phyloP scores from a whole-genome alignment of 2,329 filamentous ascomycete species.

The Colletotrichum ledebouriae region DNA sequence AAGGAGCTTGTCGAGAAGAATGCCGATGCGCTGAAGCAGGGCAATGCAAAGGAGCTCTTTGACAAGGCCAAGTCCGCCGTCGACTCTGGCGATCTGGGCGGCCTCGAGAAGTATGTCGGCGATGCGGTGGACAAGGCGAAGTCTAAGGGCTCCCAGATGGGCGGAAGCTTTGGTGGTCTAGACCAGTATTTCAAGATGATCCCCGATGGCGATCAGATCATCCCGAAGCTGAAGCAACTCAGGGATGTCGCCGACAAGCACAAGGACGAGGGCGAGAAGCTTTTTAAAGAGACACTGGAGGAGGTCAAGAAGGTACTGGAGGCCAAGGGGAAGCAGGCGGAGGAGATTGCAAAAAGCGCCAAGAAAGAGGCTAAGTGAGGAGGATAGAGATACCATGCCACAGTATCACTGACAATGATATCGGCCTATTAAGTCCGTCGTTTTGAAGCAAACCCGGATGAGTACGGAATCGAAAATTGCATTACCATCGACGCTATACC shows the following conservation, averaged over 20 bases:
- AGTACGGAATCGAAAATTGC: no score
- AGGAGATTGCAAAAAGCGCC: conserved; percentile 70
- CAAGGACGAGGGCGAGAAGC: conserved; percentile 76
- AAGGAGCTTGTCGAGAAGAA: conserved; percentile 82
- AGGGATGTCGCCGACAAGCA: conserved; percentile 76
- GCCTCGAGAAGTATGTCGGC: conserved; percentile 73
- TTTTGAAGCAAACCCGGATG: no score
- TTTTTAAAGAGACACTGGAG: conserved; percentile 76
- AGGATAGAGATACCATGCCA: background rate
- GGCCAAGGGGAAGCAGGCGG: conserved; percentile 67
- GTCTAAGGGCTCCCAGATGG: conserved; percentile 57
- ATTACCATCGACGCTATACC: no score
- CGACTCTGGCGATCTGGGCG: conserved; percentile 70
- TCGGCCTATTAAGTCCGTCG: no score
- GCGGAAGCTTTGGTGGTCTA: conserved; percentile 61
- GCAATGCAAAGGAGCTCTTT: conserved; percentile 74
- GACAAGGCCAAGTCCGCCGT: conserved; percentile 72
- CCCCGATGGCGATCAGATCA: conserved; percentile 73
- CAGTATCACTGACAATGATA: background rate
- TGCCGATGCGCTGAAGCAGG: conserved; percentile 74
- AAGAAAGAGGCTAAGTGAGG: conserved; percentile 60
- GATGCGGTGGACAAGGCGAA: conserved; percentile 68
- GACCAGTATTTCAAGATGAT: conserved; percentile 76
- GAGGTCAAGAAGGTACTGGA: conserved; percentile 76
- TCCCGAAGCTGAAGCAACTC: conserved; percentile 75